These are phyloP conservation scores for Phlebiopsis flavidoalba DNA, from an alignment of 768 basidiomycete species.

Conservation along the genomic window DNA sequence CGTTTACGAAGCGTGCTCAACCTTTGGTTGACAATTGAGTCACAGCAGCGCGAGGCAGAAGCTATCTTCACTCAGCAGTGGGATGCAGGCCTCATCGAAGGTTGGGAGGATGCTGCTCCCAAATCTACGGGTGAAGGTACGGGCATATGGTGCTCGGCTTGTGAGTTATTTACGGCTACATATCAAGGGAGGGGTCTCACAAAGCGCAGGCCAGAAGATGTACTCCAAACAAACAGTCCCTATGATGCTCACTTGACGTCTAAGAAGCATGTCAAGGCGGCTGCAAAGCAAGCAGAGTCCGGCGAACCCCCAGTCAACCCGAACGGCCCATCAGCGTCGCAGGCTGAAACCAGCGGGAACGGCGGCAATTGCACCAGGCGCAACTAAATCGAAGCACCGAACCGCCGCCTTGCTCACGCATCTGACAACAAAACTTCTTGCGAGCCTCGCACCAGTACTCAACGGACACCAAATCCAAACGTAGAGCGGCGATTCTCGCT, in stretches of 20 bases:
- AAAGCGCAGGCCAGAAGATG: slow-evolving; percentile 73
- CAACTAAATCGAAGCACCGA: slow-evolving; percentile 45
- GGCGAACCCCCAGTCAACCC: slow-evolving; percentile 48
- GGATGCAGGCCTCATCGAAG: slow-evolving; percentile 69
- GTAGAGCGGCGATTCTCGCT: slow-evolving; percentile 95
- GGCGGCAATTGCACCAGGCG: slow-evolving; percentile 25
- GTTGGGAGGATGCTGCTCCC: slow-evolving; percentile 59
- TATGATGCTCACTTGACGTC: slow-evolving; percentile 94
- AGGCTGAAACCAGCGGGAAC: slow-evolving; percentile 43
- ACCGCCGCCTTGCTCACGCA: slow-evolving; percentile 69
- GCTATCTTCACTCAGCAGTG: slow-evolving; percentile 74
- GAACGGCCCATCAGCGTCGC: slow-evolving; percentile 45
- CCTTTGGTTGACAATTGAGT: slow-evolving; percentile 76
- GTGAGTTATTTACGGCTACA: slow-evolving; percentile 42
- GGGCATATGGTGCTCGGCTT: slow-evolving; percentile 92
- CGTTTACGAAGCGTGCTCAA: slow-evolving; percentile 79
- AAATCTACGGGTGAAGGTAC: slow-evolving; percentile 42
- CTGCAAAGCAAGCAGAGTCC: slow-evolving; percentile 58
- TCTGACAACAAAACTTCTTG: slow-evolving; percentile 64
- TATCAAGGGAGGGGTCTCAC: not conserved
- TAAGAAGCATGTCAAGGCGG: slow-evolving; percentile 92
- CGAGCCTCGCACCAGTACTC: slow-evolving; percentile 56
- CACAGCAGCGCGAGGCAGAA: slow-evolving; percentile 58
- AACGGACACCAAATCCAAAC: slow-evolving; percentile 92
- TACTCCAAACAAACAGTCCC: slow-evolving; percentile 97